Percentiles rank a stretch among this genome's conserved stretches.
Evolutionary conservation across 2,329 filamentous ascomycete species (phyloP).

Genomic region (Venturiaceae sp.): DNA sequence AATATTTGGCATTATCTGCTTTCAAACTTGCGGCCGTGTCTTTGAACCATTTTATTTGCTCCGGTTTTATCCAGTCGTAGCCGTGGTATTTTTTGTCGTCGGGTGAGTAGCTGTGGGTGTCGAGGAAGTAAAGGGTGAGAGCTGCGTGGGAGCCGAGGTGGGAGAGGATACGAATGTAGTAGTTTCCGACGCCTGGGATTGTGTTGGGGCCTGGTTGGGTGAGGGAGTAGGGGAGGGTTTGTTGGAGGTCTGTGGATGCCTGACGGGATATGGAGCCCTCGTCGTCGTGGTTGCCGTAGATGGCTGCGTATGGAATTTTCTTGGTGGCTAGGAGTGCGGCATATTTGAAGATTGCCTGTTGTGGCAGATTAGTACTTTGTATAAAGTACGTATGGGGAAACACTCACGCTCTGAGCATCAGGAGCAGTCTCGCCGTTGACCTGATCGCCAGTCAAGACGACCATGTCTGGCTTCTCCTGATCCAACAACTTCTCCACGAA

Average conservation of each 20-base stretch:
- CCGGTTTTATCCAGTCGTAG: conserved; percentile 95
- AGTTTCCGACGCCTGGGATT: conserved; percentile 89
- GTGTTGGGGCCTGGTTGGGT: conserved; percentile 74
- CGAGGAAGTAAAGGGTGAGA: conserved; percentile 86
- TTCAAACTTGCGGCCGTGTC: conserved; percentile 65
- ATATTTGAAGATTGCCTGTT: conserved; percentile 78
- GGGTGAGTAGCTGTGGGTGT: conserved; percentile 85
- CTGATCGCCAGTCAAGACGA: conserved; percentile 87
- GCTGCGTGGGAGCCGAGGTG: conserved; percentile 76
- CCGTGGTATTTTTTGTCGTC: conserved; percentile 82
- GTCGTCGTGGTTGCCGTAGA: conserved; percentile 97
- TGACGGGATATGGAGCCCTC: conserved; percentile 71
- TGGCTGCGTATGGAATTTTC: conserved; percentile 84
- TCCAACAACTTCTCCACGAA: conserved; percentile 79
- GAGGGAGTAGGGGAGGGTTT: conserved; percentile 81
- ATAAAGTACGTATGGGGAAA: conserved; percentile 2
- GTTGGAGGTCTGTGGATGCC: conserved; percentile 75
- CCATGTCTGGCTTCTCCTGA: conserved; percentile 86
- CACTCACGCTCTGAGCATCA: conserved; percentile 71
- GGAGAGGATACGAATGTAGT: conserved; percentile 81
- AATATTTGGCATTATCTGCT: conserved; percentile 61
- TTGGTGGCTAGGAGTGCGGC: conserved; percentile 74
- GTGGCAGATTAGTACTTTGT: neutral
- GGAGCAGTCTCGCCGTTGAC: conserved; percentile 89
- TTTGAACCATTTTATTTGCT: conserved; percentile 91